Evolutionary conservation across 257 asterid species (phyloP).

Genomic region (Solanum piurae): DNA sequence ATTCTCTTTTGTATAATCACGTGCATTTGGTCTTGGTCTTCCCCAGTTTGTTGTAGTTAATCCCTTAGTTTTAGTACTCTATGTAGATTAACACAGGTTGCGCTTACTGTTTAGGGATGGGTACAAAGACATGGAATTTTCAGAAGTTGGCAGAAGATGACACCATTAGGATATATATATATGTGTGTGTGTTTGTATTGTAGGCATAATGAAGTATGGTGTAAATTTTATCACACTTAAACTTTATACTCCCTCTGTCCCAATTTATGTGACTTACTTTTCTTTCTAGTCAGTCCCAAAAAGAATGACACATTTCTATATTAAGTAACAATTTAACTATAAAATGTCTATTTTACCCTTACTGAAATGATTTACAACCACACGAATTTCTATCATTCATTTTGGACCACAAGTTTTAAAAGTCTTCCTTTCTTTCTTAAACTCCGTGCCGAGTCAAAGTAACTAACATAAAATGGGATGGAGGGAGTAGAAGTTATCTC

Average conservation of each 20-base stretch:
- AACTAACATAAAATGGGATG: too few relatives aligned
- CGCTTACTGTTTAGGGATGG: not conserved
- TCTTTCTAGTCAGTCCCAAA: too few relatives aligned
- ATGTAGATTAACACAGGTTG: not conserved
- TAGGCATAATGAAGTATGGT: not conserved
- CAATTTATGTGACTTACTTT: too few relatives aligned
- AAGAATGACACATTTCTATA: too few relatives aligned
- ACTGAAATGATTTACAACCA: too few relatives aligned
- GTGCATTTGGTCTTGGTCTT: not conserved
- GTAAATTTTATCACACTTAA: not conserved
- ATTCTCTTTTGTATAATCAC: not conserved
- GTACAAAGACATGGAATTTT: not conserved
- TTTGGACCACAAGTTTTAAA: too few relatives aligned
- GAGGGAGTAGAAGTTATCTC: not conserved
- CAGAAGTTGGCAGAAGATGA: not conserved
- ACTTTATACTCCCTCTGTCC: not conserved
- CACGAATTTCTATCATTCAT: too few relatives aligned
- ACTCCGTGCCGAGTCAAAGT: too few relatives aligned
- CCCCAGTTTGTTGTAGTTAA: not conserved
- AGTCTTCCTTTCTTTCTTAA: too few relatives aligned
- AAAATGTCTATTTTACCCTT: too few relatives aligned
- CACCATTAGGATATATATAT: not conserved
- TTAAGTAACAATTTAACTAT: too few relatives aligned
- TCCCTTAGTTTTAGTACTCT: not conserved
- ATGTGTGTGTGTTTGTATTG: too few relatives aligned